Base-by-base conservation (phyloP, 2,329 filamentous ascomycete species). In the Ascochyta rabiei region DNA sequence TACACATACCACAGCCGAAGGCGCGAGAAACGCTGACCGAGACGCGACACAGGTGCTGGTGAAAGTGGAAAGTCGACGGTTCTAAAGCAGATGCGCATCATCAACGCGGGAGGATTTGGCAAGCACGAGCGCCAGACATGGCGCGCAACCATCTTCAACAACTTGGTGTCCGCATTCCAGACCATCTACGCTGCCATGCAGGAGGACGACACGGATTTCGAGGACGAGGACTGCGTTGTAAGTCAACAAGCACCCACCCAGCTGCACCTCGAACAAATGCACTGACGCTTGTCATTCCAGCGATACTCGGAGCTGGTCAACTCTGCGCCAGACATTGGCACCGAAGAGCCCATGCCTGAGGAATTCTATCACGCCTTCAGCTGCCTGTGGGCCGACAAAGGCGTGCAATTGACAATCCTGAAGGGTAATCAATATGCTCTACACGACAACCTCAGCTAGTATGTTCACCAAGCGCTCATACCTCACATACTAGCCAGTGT, bases 11-110 rank as follows among this genome's bases (percentile, higher is more conserved):
- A 46, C 43, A n/a, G 34, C 35, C 15, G 24, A 40, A 15, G n/a
- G 15, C 45, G 28, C 21, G 30, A 38, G 19, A 33, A n/a, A 30
- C 6, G 16, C 26, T 52, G 71, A 77, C 71, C 60, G 48, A 59
- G 33, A 45, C 50, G 49, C n/a, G 34, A 34, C 61, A 61, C 66
- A 97, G 93, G 93, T 76, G 93, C 93, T 68, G 93, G 93, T 72
- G 93, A 98, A 79, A 95, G 89, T 55, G 91, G 93, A 63, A 98
- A 98, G 79, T 97, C 93, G 8, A 98, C 93, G 1, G 93, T 98
- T 56, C 85, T 98, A 63, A 98, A 98, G 81, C 93, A 98, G 82
- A 98, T 99, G 95, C 93, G 93, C 76, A 87, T 99, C 76, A 97
- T 99, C 67, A 95, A 98, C 75, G 87, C 91, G 13, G 88, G 92